Evolutionary conservation across 768 basidiomycete genomes (phyloP).

Genomic region (Polyporus arcularius): DNA sequence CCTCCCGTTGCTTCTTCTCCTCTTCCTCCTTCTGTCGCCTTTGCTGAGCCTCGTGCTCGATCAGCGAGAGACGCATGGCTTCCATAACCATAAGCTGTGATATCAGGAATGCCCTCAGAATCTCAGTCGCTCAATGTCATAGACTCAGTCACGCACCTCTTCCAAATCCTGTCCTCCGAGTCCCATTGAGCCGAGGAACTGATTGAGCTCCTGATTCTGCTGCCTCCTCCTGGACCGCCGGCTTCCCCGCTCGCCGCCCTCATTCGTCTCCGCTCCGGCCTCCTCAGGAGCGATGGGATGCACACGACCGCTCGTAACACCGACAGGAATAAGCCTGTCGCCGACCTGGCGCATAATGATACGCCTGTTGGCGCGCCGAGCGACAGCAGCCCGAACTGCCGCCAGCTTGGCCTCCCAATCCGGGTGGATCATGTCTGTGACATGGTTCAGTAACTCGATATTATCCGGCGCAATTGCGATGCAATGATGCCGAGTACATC

Average conservation of each 20-base stretch:
- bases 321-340: slow-evolving; percentile 95
- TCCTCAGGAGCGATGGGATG: slow-evolving; percentile 67
- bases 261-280: slow-evolving; percentile 45
- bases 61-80: slow-evolving; percentile 92
- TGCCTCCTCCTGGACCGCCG: slow-evolving; percentile 62
- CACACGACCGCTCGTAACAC: slow-evolving; percentile 87
- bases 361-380: slow-evolving; percentile 91
- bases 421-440: slow-evolving; percentile 89
- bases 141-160: slow-evolving; percentile 54
- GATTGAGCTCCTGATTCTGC: slow-evolving; percentile 62
- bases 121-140: background rate
- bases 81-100: slow-evolving; percentile 96
- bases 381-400: slow-evolving; percentile 91
- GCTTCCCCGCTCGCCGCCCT: slow-evolving; percentile 36
- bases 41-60: slow-evolving; percentile 95
- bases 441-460: background rate
- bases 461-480: background rate
- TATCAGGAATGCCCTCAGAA: background rate
- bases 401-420: slow-evolving; percentile 98
- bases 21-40: slow-evolving; percentile 72
- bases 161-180: slow-evolving; percentile 88
- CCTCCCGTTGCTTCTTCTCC: slow-evolving; percentile 47
- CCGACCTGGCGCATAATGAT: slow-evolving; percentile 99
- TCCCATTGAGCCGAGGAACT: slow-evolving; percentile 60
- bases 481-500: background rate